These are phyloP conservation scores for Rhizophagus sp. DNA, from an alignment of 192 early-diverging fungal genomes.

Conservation along the genomic window DNA sequence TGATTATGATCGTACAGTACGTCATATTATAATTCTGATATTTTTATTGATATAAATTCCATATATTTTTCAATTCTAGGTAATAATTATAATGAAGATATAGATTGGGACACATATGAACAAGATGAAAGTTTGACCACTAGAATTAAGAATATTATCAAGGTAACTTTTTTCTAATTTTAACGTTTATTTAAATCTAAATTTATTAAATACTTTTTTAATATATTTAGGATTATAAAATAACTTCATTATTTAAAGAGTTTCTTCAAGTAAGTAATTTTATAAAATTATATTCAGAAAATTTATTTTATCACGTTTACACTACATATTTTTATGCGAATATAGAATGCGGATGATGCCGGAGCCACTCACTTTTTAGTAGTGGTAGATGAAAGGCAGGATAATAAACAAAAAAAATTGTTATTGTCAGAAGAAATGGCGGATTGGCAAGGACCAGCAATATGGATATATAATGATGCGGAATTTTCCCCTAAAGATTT, in stretches of 20 bases:
- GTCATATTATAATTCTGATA: no score
- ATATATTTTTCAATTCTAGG: no score
- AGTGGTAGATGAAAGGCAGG: constrained; percentile 9
- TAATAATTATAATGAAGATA: not conserved
- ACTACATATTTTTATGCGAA: not conserved
- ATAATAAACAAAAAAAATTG: not conserved
- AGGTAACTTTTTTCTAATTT: not conserved
- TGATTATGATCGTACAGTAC: not conserved
- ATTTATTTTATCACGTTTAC: no score
- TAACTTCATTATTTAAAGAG: not conserved
- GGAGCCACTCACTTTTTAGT: constrained; percentile 13
- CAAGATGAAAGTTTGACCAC: not conserved
- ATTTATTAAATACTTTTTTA: not conserved
- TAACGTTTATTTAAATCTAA: not conserved
- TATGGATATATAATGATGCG: constrained; percentile 32
- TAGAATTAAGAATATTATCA: not conserved
- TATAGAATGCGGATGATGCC: constrained; percentile 30
- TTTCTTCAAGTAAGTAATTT: not conserved
- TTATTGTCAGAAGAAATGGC: constrained; percentile 14
- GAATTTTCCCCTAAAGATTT: constrained; percentile 25
- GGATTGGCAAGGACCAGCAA: constrained; percentile 34
- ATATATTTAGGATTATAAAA: not conserved
- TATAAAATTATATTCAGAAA: not conserved
- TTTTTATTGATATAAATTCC: no score
- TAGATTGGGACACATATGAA: not conserved